These are phyloP conservation scores for Saprolegnia diclina DNA, from an alignment of 352 stramenopile genomes.

Conservation along the genomic window DNA sequence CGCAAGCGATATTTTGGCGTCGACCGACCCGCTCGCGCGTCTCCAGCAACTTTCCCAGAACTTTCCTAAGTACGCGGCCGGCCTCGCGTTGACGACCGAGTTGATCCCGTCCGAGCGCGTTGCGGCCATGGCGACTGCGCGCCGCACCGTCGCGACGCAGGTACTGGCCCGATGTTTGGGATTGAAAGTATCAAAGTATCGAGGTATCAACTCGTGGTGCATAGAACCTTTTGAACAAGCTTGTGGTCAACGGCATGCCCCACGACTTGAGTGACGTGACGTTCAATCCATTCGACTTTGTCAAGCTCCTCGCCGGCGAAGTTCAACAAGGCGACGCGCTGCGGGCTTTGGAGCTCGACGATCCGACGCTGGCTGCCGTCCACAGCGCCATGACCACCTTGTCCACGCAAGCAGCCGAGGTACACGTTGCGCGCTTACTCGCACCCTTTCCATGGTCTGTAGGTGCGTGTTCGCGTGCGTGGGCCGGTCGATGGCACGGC, in stretches of 20 bases:
- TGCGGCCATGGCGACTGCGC: neutral
- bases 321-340: constrained; percentile 25
- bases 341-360: neutral
- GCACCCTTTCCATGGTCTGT: neutral
- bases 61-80: constrained; percentile 82
- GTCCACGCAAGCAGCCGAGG: neutral
- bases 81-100: constrained; percentile 63
- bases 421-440: neutral
- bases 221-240: constrained; percentile 47
- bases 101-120: constrained; percentile 36
- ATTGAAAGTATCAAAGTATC: too few relatives aligned
- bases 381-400: constrained; percentile 7
- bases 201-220: constrained; percentile 30
- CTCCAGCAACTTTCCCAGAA: constrained; percentile 83
- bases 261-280: constrained; percentile 73
- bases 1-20: constrained; percentile 56
- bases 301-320: constrained; percentile 71
- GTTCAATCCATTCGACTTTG: constrained; percentile 91
- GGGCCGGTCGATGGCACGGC: constrained; percentile 49
- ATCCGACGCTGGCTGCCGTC: neutral
- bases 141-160: neutral
- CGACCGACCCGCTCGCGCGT: constrained; percentile 67
- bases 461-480: constrained; percentile 59
- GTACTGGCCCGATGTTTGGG: neutral
- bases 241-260: constrained; percentile 84